Conservation (phyloP, 768 basidiomycete genomes). For the Pulveroboletus sp. region DNA sequence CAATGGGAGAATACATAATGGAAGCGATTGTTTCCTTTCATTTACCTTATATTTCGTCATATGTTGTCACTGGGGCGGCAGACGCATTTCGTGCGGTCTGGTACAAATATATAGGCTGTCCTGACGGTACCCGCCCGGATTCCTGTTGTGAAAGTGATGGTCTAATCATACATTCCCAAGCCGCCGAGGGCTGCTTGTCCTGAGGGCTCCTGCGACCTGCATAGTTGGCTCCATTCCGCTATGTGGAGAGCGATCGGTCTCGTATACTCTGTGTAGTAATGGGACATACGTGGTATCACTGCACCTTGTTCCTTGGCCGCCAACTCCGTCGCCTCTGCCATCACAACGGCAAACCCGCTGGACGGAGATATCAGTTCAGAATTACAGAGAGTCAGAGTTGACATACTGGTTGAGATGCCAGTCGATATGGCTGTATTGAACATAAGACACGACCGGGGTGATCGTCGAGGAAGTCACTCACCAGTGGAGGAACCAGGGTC, state of each 20-base stretch:
- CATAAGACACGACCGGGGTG: background rate
- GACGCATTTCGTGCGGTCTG: too few species aligned
- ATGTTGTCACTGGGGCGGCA: too few species aligned
- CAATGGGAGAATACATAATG: too few species aligned
- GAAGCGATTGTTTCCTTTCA: too few species aligned
- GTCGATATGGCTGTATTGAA: slow-evolving; percentile 25
- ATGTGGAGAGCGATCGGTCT: background rate
- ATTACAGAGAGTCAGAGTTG: background rate
- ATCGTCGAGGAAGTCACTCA: slow-evolving; percentile 4
- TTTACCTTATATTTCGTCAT: too few species aligned
- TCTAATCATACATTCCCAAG: background rate
- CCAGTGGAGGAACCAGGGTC: slow-evolving; percentile 55
- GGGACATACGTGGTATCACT: slow-evolving; percentile 21
- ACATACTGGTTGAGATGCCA: slow-evolving; percentile 29
- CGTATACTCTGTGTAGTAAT: too few species aligned
- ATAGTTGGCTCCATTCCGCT: slow-evolving; percentile 23
- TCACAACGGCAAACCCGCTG: slow-evolving; percentile 29
- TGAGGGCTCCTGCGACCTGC: slow-evolving; percentile 1
- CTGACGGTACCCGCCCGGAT: too few species aligned
- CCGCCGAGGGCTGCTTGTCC: background rate
- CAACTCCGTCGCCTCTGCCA: slow-evolving; percentile 21
- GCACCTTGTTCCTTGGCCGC: slow-evolving; percentile 7
- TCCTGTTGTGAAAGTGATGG: background rate
- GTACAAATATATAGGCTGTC: too few species aligned
- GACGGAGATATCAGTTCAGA: background rate